Percentiles rank a stretch among this genome's conserved stretches.
phyloP scores from a whole-genome alignment of 306 rosid genomes.

The Ceratonia siliqua region DNA sequence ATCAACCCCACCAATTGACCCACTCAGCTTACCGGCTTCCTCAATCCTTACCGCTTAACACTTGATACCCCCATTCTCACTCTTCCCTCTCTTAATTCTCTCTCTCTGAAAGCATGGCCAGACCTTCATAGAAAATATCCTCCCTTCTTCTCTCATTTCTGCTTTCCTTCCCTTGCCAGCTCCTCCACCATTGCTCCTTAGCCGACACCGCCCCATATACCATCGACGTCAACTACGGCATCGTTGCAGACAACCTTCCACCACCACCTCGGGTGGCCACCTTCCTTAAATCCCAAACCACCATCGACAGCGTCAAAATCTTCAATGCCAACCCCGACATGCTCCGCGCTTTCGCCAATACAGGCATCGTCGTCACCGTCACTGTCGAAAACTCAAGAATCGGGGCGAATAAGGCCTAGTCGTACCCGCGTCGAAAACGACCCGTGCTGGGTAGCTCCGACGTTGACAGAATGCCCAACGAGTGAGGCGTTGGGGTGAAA shows the following conservation, averaged over 20 bases:
- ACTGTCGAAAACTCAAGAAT: constrained; percentile 67
- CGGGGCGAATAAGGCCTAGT: constrained; percentile 56
- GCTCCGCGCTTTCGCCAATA: constrained; percentile 65
- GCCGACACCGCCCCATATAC: constrained; percentile 24
- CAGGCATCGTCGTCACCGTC: constrained; percentile 64
- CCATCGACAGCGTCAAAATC: constrained; percentile 68
- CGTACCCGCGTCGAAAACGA: constrained; percentile 71
- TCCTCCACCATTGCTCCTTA: constrained; percentile 7
- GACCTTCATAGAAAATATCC: background rate
- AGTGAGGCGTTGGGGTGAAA: constrained; percentile 71
- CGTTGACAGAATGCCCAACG: constrained; percentile 66
- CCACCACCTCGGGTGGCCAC: constrained; percentile 60
- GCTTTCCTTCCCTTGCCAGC: constrained; percentile 14
- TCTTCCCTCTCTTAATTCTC: too few relatives aligned
- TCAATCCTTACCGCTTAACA: too few relatives aligned
- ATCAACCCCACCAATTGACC: too few relatives aligned
- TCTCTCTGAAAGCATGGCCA: constrained; percentile 45
- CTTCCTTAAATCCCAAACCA: constrained; percentile 76
- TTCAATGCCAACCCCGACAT: constrained; percentile 71
- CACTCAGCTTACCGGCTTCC: too few relatives aligned
- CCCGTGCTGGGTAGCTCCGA: constrained; percentile 77
- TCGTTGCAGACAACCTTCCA: constrained; percentile 77
- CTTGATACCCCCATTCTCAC: too few relatives aligned
- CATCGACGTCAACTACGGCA: constrained; percentile 91
- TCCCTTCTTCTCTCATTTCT: background rate